Base-by-base conservation (phyloP, 345 rosid genomes). In the Eucalyptus caleyi region DNA sequence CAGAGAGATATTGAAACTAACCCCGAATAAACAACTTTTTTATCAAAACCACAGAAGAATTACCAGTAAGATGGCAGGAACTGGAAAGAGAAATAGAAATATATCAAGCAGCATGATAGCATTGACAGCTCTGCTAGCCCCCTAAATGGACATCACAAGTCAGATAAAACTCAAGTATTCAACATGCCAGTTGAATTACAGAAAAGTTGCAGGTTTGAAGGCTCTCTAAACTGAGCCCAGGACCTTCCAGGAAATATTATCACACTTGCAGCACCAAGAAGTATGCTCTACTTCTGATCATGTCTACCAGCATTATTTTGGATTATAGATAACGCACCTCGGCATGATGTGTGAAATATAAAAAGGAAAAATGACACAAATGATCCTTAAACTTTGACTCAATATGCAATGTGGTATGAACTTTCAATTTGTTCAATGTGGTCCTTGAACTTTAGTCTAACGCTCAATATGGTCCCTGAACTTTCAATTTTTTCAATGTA, bases 121-220 rank as follows among this genome's bases (percentile, higher is more conserved):
- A 91, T 95, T 95, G 89, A 97, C 99, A 40, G 99, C 98, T 87
- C 97, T 99, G 88, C 98, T 97, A 30, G 99, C 97, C 4, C 99
- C 99, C 97, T 97, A 91, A 21, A 54, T 16, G 83, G 81, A 42
- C 9, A 23, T 54, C 60, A 54, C 0, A 23, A 54, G 60, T 54
- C 60, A 54, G 60, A 45, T 45, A n/a, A n/a, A n/a, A n/a, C n/a
- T n/a, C 42, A 34, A 34, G 60, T 8, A 54, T 54, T 54, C 26
- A 54, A 54, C 60, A 30, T 1, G 72, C 16, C 34, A 62, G 9
- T 62, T 62, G 34, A 30, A 30, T 62, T 30, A 27, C 34, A 62
- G 15, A 62, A 62, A 0, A 62, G 34, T 30, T 30, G 69, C 69
- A 45, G 47, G 47, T 9, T 45, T 45, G 3, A 4, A 45, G 11